phyloP scores from a whole-genome alignment of 148 eudicot genomes.

The Mesembryanthemum crystallinum region DNA sequence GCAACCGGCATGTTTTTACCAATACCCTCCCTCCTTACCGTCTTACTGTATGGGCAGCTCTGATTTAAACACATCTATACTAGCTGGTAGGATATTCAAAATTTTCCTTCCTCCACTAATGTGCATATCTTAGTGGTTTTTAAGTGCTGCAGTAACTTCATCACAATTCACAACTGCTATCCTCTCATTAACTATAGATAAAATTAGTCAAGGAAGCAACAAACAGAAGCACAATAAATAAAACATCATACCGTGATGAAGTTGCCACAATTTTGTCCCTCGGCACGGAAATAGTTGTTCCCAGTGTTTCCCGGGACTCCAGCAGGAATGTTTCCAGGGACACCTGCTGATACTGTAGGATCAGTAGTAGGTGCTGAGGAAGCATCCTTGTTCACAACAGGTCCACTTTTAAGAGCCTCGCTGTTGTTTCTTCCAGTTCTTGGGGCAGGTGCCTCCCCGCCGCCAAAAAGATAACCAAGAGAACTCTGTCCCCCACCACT shows the following conservation, averaged over 20 bases:
- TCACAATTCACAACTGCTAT: too few relatives aligned
- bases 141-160: too few relatives aligned
- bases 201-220: too few relatives aligned
- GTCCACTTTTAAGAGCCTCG: constrained; percentile 23
- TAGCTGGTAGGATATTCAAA: too few relatives aligned
- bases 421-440: constrained; percentile 24
- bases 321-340: constrained; percentile 32
- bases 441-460: constrained; percentile 32
- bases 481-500: constrained; percentile 73
- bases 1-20: too few relatives aligned
- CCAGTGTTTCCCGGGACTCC: constrained; percentile 30
- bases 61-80: too few relatives aligned
- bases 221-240: neutral
- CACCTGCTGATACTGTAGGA: constrained; percentile 19
- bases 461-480: constrained; percentile 47
- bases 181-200: too few relatives aligned
- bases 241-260: constrained; percentile 33
- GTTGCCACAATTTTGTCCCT: constrained; percentile 45
- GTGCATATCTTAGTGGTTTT: too few relatives aligned
- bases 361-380: constrained; percentile 31
- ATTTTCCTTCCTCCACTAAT: too few relatives aligned
- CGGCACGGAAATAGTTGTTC: constrained; percentile 36
- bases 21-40: too few relatives aligned
- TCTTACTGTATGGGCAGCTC: too few relatives aligned
- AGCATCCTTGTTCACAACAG: constrained; percentile 22